Base-by-base conservation (phyloP, 805 yeast genomes). In the Candida michaelii region DNA sequence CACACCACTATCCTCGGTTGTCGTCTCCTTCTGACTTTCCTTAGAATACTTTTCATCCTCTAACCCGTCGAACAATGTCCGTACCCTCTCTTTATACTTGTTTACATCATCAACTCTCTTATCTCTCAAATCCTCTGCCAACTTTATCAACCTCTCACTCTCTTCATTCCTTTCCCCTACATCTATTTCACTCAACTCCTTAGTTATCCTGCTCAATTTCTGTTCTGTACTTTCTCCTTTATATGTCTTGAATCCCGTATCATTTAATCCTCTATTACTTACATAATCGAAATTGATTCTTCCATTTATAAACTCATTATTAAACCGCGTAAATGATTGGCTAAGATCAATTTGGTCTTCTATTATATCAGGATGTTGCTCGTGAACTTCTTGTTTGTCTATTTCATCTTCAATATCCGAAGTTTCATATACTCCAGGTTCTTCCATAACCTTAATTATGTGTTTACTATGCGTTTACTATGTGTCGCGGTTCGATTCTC, bases 361-460 rank as follows among this genome's bases (percentile, higher is more conserved):
- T 33, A 42, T 55, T 42, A 46, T 44, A 33, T 44, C 48, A 6
- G 42, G 41, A 14, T 33, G 23, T 5, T 23, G 36, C 7, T 29
- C 30, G 2, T 13, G 52, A 18, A 33, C 24, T n/a, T 24, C 38
- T 7, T 13, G 24, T 2, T n/a, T 16, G 17, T 39, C 46, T 5
- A 40, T 39, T 4, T 60, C 64, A 18, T 66, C 66, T 36, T 69
- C 69, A 3, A 66, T 54, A 43, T 74, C 79, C 3, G 77, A 75
- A 1, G 78, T 71, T 52, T 74, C 79, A 45, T 61, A 74, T 2
- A 74, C 65, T 24, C 66, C 74, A 12, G 47, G 46, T 21, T 48
- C 52, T 16, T 30, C 35, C 40, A 37, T 37, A n/a, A n/a, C n/a
- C n/a, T n/a, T n/a, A n/a, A n/a, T n/a, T n/a, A n/a, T n/a, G n/a